Evolutionary conservation across 495 filamentous ascomycete genomes (phyloP), one percentile per base, ranked within the genome.

Genomic region (Trichoderma gamsii): DNA sequence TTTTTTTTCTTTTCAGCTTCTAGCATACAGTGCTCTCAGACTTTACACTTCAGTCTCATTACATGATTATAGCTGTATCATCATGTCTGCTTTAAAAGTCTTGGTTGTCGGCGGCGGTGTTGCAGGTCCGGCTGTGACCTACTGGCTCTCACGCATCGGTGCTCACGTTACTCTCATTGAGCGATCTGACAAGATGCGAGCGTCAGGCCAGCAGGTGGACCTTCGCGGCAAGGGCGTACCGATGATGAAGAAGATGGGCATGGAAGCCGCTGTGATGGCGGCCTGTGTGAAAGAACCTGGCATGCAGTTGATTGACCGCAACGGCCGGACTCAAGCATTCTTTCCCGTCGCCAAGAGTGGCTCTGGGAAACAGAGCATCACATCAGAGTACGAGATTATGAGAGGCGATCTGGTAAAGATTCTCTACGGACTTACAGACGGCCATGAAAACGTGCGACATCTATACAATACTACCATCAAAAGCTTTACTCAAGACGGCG

Each of bases 311-410:
- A 76, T 87, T 21, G 66, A 78, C 67, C 67, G 71, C 2, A 43
- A 77, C 12, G 82, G 79, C 49, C 69, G 69, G 52, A 68, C 70
- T 2, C 74, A 70, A 67, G 84, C 76, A 9, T 81, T 69, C 66
- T 76, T 86, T 41, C 77, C 64, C 23, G 74, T 80, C n/a, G 77
- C 73, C 44, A 71, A 71, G 43, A 76, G 78, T 13, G 81, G 79
- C 32, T 71, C 76, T 66, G 76, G 79, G 29, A 70, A 70, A 49
- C 82, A 86, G 74, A 74, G 72, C 44, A 73, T 84, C 2, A 77
- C 81, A 9, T 82, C 81, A 7, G 85, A 87, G 72, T 87, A 76
- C 67, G 86, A 87, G 73, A 83, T 88, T 49, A 78, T 86, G 70
- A 73, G 86, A 4, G 84, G 83, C 2, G 80, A 86, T 67, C 67